Percentiles rank a stretch among this genome's conserved stretches.
Evolutionary conservation across 371 early-diverging fungal genomes (phyloP).

Genomic region (Mucor mucedo): DNA sequence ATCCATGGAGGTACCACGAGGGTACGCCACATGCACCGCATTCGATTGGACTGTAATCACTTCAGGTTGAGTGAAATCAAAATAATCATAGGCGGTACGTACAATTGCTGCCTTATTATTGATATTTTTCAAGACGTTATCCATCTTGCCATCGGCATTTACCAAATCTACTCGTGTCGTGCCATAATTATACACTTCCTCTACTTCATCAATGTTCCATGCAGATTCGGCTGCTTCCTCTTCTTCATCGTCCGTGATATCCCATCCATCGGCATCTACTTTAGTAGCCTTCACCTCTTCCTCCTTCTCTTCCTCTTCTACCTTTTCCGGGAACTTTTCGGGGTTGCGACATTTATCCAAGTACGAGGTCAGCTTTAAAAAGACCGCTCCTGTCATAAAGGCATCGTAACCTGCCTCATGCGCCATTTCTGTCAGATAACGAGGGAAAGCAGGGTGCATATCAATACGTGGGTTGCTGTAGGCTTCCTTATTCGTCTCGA

Average conservation of each 20-base stretch:
- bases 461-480: constrained; percentile 62
- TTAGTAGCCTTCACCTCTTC: constrained; percentile 6
- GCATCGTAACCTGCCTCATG: constrained; percentile 96
- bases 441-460: constrained; percentile 43
- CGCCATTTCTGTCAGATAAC: constrained; percentile 51
- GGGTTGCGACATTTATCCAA: constrained; percentile 27
- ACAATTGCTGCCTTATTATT: constrained; percentile 44
- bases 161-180: constrained; percentile 33
- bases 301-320: constrained; percentile 18
- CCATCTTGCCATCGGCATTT: constrained; percentile 17
- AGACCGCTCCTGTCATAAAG: constrained; percentile 75
- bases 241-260: constrained; percentile 43
- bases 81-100: constrained; percentile 41
- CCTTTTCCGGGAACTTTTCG: constrained; percentile 12
- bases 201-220: constrained; percentile 27
- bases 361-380: constrained; percentile 38
- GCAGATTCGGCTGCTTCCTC: constrained; percentile 23
- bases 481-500: constrained; percentile 43
- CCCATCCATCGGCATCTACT: constrained; percentile 39
- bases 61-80: constrained; percentile 42
- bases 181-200: constrained; percentile 48
- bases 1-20: neutral
- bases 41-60: constrained; percentile 15
- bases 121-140: constrained; percentile 23
- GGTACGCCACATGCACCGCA: constrained; percentile 21